These are phyloP conservation scores for Pythium phragmitis DNA, from an alignment of 352 stramenopile species.

Conservation along the genomic window DNA sequence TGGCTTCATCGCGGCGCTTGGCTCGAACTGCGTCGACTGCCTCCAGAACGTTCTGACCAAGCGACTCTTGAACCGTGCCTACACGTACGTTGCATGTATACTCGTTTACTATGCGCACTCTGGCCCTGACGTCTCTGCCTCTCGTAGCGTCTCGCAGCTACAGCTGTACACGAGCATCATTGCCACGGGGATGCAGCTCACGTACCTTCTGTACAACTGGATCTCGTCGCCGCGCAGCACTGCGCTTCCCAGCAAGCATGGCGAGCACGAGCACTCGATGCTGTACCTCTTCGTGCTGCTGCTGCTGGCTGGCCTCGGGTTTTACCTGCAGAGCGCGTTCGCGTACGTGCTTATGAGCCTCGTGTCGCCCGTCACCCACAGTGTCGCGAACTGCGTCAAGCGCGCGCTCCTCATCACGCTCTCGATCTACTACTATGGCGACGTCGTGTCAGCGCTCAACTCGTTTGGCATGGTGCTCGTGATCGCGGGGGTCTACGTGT, in stretches of 20 bases:
- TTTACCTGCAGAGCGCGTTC: constrained; percentile 90
- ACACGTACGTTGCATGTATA: constrained; percentile 48
- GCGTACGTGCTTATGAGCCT: constrained; percentile 91
- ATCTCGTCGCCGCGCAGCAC: constrained; percentile 34
- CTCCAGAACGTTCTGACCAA: constrained; percentile 93
- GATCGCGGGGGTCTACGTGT: constrained; percentile 87
- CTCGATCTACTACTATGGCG: constrained; percentile 90
- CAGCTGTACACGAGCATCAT: constrained; percentile 91
- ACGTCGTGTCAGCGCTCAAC: constrained; percentile 79
- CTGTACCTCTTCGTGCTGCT: constrained; percentile 57
- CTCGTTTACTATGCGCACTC: not conserved
- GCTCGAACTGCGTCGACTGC: constrained; percentile 91
- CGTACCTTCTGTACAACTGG: constrained; percentile 78
- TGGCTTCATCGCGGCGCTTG: constrained; percentile 86
- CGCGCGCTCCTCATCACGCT: constrained; percentile 88
- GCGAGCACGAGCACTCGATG: constrained; percentile 33
- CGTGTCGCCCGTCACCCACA: constrained; percentile 89
- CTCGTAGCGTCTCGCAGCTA: constrained; percentile 70
- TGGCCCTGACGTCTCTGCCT: not conserved
- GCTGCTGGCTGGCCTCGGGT: constrained; percentile 70
- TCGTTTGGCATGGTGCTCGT: constrained; percentile 87
- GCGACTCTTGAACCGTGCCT: constrained; percentile 76
- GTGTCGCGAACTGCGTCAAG: constrained; percentile 91
- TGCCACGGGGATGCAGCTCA: constrained; percentile 79
- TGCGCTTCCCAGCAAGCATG: constrained; percentile 20